These are phyloP conservation scores for Diaporthe vexans DNA, from an alignment of 2,329 filamentous ascomycete genomes.

Conservation along the genomic window DNA sequence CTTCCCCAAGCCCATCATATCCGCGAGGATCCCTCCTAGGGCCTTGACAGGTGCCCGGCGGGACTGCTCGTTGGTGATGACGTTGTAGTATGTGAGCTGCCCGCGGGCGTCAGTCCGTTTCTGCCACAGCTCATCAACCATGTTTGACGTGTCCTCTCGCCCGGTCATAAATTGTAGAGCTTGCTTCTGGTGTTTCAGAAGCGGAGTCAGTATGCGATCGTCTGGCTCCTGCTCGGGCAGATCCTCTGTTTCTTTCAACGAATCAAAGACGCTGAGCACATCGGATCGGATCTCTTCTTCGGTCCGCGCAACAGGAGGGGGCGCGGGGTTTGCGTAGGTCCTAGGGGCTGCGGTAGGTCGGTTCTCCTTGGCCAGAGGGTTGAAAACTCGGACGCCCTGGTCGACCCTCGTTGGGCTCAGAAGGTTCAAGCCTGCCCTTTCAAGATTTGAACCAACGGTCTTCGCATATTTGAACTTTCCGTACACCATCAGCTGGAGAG, in stretches of 20 bases:
- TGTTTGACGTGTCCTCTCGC: constrained; percentile 77
- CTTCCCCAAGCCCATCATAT: constrained; percentile 93
- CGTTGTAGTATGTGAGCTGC: constrained; percentile 79
- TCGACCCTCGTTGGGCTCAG: constrained; percentile 76
- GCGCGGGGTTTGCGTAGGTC: constrained; percentile 51
- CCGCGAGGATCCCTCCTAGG: constrained; percentile 81
- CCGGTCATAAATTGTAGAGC: constrained; percentile 88
- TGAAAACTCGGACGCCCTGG: constrained; percentile 78
- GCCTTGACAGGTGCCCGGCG: constrained; percentile 74
- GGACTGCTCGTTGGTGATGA: constrained; percentile 82
- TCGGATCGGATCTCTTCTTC: constrained; percentile 90
- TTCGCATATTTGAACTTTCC: constrained; percentile 77
- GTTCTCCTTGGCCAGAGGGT: constrained; percentile 76
- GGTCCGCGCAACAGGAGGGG: constrained; percentile 67
- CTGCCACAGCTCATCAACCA: constrained; percentile 82
- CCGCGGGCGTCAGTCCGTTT: constrained; percentile 65
- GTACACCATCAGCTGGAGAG: constrained; percentile 83
- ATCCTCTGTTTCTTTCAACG: constrained; percentile 80
- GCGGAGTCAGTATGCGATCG: constrained; percentile 71
- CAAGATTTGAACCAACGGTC: constrained; percentile 77
- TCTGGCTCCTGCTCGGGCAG: constrained; percentile 81
- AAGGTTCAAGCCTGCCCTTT: constrained; percentile 76
- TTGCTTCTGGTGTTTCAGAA: constrained; percentile 91
- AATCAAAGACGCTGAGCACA: constrained; percentile 89
- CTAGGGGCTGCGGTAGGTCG: constrained; percentile 45